Evolutionary conservation across 2,329 filamentous ascomycete species (phyloP).

Genomic region (Fusarium napiforme): DNA sequence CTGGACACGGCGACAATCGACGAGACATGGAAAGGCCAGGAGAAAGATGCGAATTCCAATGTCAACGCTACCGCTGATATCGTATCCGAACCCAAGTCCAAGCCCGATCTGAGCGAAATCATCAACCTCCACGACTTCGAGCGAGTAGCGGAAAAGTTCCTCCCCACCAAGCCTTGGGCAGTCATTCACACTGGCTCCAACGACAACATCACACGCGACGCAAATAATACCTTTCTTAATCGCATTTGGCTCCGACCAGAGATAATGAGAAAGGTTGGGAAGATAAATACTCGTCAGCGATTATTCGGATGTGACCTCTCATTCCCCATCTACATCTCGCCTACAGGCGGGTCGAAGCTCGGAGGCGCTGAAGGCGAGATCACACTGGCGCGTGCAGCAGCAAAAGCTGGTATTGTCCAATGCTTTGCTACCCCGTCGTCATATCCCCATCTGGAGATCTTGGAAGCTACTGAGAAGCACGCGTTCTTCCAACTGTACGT

Average conservation of each 20-base stretch:
- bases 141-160: neutral
- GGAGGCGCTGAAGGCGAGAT: neutral
- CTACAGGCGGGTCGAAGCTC: neutral
- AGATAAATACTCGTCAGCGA: neutral
- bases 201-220: neutral
- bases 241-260: neutral
- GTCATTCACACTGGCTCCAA: neutral
- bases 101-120: neutral
- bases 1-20: neutral
- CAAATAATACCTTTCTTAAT: neutral
- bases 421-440: neutral
- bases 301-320: neutral
- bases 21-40: neutral
- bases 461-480: neutral
- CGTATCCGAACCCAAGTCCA: neutral
- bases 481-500: neutral
- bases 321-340: neutral
- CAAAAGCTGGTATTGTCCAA: neutral
- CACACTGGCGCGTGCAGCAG: neutral
- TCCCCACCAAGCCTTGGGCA: neutral
- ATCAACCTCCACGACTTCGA: neutral
- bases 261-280: neutral
- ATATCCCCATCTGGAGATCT: neutral
- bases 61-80: fast-evolving
- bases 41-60: no score